Percentiles rank a stretch among this genome's conserved stretches.
Evolutionary conservation across 116 monocot genomes (phyloP).

Genomic region (Phalaenopsis hybrid): DNA sequence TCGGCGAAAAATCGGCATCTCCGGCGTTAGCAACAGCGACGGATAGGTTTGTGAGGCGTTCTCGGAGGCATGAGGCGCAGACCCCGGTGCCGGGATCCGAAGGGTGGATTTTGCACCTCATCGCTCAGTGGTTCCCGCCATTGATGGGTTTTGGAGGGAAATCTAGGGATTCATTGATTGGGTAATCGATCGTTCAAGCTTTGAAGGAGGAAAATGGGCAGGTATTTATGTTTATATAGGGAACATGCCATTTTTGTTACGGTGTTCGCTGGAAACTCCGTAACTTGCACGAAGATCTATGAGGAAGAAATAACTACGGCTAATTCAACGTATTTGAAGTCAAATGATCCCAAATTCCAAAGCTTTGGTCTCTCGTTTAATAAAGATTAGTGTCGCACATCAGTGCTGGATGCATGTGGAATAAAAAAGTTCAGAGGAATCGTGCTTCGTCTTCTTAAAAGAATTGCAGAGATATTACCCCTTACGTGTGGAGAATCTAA

Average conservation of each 20-base stretch:
- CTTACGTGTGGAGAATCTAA: too few species aligned
- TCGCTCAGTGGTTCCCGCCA: constrained; percentile 4
- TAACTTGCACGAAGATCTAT: constrained; percentile 1
- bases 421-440: too few species aligned
- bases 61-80: constrained; percentile 75
- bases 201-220: neutral
- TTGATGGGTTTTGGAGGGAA: neutral
- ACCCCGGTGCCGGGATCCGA: constrained; percentile 40
- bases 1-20: constrained; percentile 1
- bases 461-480: too few species aligned
- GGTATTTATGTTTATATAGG: neutral
- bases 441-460: too few species aligned
- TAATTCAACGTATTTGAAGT: neutral
- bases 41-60: constrained; percentile 44
- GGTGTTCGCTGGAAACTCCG: constrained; percentile 1
- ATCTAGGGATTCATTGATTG: constrained; percentile 10
- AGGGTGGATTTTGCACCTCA: constrained; percentile 59
- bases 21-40: constrained; percentile 16
- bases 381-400: neutral
- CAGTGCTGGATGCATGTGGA: too few species aligned
- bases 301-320: neutral
- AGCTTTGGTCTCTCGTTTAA: neutral
- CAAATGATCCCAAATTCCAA: neutral
- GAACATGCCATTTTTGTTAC: constrained; percentile 4
- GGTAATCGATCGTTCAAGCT: neutral